These are phyloP conservation scores for Lolium perenne DNA, from an alignment of 176 grass and related monocot species.

Conservation along the genomic window DNA sequence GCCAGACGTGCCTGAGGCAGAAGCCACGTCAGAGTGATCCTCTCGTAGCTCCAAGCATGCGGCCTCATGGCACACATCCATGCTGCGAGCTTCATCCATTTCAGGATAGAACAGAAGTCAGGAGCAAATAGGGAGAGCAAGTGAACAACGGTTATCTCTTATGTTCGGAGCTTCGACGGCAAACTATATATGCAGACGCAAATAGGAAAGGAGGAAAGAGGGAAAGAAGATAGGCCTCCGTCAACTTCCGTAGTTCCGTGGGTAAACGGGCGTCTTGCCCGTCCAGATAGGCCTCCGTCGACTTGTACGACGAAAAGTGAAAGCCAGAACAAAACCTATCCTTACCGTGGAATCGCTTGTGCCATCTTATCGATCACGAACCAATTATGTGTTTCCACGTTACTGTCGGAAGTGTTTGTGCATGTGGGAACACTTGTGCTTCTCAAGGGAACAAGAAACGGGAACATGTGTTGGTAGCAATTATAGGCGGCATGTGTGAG, in stretches of 20 bases:
- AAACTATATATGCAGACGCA: constrained; percentile 44
- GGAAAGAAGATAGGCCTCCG: not conserved
- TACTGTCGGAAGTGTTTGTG: not conserved
- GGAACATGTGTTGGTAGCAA: constrained; percentile 16
- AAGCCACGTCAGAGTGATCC: not conserved
- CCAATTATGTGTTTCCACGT: not conserved
- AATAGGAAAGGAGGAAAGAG: not conserved
- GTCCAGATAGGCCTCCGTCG: constrained; percentile 13
- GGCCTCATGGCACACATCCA: not conserved
- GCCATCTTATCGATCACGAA: constrained; percentile 14
- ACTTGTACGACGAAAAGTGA: not conserved
- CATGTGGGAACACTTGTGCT: not conserved
- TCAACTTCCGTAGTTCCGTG: not conserved
- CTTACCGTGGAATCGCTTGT: not conserved
- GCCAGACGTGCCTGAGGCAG: constrained; percentile 15
- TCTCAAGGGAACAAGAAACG: not conserved
- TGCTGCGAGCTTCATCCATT: constrained; percentile 40
- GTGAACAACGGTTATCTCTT: constrained; percentile 24
- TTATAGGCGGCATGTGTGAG: constrained; percentile 36
- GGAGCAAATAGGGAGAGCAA: too few species aligned
- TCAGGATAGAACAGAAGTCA: not conserved
- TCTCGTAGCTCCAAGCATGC: not conserved
- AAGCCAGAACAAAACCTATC: not conserved
- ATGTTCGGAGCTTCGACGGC: constrained; percentile 23
- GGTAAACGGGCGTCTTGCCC: not conserved